These are phyloP conservation scores for Sarocladium oryzae DNA, from an alignment of 2,329 filamentous ascomycete genomes.

Conservation along the genomic window DNA sequence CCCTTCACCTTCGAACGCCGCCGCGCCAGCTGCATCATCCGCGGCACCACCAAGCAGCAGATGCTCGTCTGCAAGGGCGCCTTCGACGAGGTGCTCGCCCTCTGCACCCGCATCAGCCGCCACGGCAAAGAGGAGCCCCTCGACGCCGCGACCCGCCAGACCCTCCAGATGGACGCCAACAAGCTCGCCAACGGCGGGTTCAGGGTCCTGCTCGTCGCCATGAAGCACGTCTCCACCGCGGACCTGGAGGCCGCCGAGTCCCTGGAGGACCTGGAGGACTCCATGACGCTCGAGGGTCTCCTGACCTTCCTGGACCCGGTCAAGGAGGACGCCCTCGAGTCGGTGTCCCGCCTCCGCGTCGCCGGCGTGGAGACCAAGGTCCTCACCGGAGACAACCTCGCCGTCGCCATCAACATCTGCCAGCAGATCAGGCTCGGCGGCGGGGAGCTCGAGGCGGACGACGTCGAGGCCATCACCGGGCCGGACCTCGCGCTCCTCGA, in stretches of 20 bases:
- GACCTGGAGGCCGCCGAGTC: slow-evolving; percentile 9
- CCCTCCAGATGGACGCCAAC: slow-evolving; percentile 13
- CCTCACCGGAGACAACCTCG: slow-evolving; percentile 21
- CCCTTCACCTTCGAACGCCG: slow-evolving; percentile 22
- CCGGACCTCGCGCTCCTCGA: slow-evolving; percentile 17
- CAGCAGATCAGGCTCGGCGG: slow-evolving; percentile 17
- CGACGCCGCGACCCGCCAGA: slow-evolving; percentile 13
- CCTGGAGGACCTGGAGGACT: slow-evolving; percentile 17
- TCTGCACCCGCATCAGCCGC: slow-evolving; percentile 16
- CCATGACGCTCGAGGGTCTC: slow-evolving; percentile 21
- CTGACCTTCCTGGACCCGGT: slow-evolving; percentile 23
- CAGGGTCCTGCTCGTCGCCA: slow-evolving; percentile 19
- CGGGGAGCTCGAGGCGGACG: slow-evolving; percentile 14
- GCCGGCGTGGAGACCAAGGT: slow-evolving; percentile 23
- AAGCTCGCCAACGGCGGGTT: slow-evolving; percentile 16
- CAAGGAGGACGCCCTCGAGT: slow-evolving; percentile 21
- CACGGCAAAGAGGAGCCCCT: slow-evolving; percentile 13
- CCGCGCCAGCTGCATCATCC: slow-evolving; percentile 17
- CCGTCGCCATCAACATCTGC: slow-evolving; percentile 23
- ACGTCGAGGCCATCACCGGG: slow-evolving; percentile 19
- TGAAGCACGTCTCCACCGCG: slow-evolving; percentile 14
- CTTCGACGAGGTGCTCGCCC: slow-evolving; percentile 21
- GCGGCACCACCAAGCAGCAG: slow-evolving; percentile 16
- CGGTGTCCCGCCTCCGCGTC: slow-evolving; percentile 17
- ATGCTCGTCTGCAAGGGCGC: slow-evolving; percentile 24